Evolutionary conservation across 805 yeast species (phyloP), one percentile per base, ranked within the genome.

Genomic region (Yarrowia osloensis): DNA sequence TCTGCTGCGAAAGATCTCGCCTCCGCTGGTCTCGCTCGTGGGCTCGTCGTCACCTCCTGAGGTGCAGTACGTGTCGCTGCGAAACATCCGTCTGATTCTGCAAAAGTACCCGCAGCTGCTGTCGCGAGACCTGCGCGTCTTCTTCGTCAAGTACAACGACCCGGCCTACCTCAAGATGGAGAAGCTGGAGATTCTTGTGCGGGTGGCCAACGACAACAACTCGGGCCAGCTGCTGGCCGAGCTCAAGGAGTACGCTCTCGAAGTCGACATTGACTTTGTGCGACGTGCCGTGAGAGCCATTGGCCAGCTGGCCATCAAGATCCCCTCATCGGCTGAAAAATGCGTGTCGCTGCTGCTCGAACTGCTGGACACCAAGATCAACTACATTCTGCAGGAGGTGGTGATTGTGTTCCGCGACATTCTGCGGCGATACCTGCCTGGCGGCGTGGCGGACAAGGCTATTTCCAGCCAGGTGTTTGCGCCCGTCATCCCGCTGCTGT

Each of bases 111-210:
- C 88, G 13, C 81, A 83, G 22, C 78, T 91, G 67, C 77, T 86
- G 54, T 77, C 80, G 29, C 52, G 62, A 15, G 80, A 89, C 65
- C 94, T 90, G 19, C 84, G 86, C 61, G 84, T 86, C 78, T 91
- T 93, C 74, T 92, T 90, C 76, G 88, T 94, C 77, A 86, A 86
- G 68, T 90, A 85, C 72, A 88, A 89, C 74, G 97, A 93, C 75
- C 95, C 96, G 0, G 85, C 90, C 24, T 94, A 90, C 75, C 86
- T 94, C 73, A 91, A 92, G 75, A 94, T 91, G 73, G 90, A 97
- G 9, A 94, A 94, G 73, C 79, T 94, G 50, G 98, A 94, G 75
- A 89, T 95, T 68, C 86, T 94, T 26, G 90, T 89, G 71, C 79
- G 91, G 33, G 79, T 94, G 55, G 96, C 98, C 0, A 83, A 86